Conservation (phyloP, 352 stramenopile species). For the Phytophthora megakarya region DNA sequence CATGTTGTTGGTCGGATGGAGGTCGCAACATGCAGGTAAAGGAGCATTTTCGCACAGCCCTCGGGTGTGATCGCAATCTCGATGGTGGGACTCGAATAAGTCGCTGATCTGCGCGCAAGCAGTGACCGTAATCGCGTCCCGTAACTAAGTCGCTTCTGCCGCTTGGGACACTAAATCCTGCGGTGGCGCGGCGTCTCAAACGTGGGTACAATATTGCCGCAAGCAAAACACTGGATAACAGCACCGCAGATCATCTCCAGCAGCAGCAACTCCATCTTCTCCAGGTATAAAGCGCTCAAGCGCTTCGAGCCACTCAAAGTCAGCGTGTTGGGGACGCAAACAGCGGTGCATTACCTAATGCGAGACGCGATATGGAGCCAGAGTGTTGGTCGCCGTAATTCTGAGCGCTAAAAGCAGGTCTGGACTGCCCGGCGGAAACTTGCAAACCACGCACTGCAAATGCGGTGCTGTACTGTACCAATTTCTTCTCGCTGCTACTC, state of each 20-base stretch:
- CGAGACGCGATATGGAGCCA: conserved; percentile 2
- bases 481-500: neutral
- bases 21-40: neutral
- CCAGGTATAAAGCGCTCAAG: neutral
- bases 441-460: neutral
- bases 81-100: neutral
- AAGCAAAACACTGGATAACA: conserved; percentile 1
- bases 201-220: conserved; percentile 12
- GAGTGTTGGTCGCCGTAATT: conserved; percentile 26
- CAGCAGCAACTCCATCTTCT: neutral
- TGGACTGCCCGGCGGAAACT: conserved; percentile 5
- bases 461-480: neutral
- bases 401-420: neutral
- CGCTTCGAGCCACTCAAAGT: neutral
- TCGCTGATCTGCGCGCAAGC: conserved; percentile 4
- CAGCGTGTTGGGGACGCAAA: conserved; percentile 10
- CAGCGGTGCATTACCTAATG: conserved; percentile 13
- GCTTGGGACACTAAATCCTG: conserved; percentile 8
- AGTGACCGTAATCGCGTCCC: conserved; percentile 8
- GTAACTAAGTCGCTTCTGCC: conserved; percentile 14
- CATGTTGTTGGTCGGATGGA: too few species aligned
- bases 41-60: neutral
- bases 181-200: neutral
- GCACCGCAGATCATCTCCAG: neutral
- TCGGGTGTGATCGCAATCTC: neutral